These are phyloP conservation scores for Corylus avellana DNA, from an alignment of 306 rosid species.

Conservation along the genomic window DNA sequence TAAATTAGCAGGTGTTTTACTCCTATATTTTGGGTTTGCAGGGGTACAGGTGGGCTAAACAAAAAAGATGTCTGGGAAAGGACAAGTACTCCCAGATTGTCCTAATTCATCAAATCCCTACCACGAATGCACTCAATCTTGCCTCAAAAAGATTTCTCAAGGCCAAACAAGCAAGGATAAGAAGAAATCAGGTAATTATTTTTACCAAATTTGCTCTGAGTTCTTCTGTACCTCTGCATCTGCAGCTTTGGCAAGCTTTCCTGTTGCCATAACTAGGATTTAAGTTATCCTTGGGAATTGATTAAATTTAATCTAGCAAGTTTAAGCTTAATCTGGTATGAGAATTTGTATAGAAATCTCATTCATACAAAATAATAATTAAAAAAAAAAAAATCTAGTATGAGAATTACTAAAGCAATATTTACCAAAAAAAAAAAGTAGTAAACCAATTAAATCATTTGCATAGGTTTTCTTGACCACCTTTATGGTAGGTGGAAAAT, in stretches of 20 bases:
- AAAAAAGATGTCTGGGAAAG: conserved; percentile 61
- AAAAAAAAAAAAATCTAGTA: background rate
- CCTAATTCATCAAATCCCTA: conserved; percentile 70
- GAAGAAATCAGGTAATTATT: conserved; percentile 55
- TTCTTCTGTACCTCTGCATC: background rate
- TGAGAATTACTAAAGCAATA: background rate
- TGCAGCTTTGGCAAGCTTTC: conserved; percentile 6
- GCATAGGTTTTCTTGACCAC: background rate
- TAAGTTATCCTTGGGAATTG: background rate
- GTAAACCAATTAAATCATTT: background rate
- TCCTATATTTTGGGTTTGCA: conserved; percentile 15
- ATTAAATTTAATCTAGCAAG: background rate
- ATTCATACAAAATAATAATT: no score
- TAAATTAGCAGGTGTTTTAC: conserved; percentile 1
- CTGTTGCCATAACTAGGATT: background rate
- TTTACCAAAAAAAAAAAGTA: background rate
- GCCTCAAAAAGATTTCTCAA: conserved; percentile 65
- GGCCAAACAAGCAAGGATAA: conserved; percentile 50
- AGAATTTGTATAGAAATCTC: background rate
- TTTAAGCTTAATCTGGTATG: background rate
- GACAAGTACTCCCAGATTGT: conserved; percentile 62
- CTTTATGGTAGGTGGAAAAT: conserved; percentile 20
- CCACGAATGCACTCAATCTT: conserved; percentile 80
- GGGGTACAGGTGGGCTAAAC: conserved; percentile 22
- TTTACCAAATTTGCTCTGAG: conserved; percentile 5